Base-by-base conservation (phyloP, 208 protist genomes). In the Wallacemonas sp. region DNA sequence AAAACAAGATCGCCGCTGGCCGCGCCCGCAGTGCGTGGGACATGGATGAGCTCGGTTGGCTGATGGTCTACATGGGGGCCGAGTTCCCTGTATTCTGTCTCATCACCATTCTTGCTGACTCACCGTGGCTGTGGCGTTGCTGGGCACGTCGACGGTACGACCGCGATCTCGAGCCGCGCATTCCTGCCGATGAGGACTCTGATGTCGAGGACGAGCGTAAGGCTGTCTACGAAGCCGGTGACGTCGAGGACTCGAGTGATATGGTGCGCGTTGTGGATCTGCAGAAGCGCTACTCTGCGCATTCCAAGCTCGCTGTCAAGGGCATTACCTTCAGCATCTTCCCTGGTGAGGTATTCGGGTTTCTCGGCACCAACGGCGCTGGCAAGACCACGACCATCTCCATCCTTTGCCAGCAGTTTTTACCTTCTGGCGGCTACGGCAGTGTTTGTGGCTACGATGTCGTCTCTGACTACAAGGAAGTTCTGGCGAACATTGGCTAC, bases 341-440 rank as follows among this genome's bases (percentile, higher is more conserved):
- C 15, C 63, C 73, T 19, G 77, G 79, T n/a, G 84, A 89, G 61
- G 67, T 85, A 26, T 91, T 91, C 3, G 83, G 68, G 6, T 80
- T 93, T 27, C 77, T 93, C 27, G 87, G 87, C 30, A 79, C 76
- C 1, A 93, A 93, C 60, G 87, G 87, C 10, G 84, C 84, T 1
- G 84, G 84, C 26, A 93, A 93, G 70, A 91, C 84, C 5, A 91
- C 82, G 33, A 63, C 77, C 13, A 77, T 94, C 27, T 77, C 67
- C 27, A 87, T 89, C 29, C 67, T 93, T 9, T 82, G 73, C 48
- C 81, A 87, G 45, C 73, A 89, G 53, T 69, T 88, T 26, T 26
- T 71, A 2, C 73, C 82, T 12, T 81, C 80, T 2, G 58, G 62
- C 55, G 86, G 83, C 6, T 10, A 42, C 0, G 87, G 70, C 0